These are phyloP conservation scores for Eimeria necatrix DNA, from an alignment of 169 alveolate species.

Conservation along the genomic window DNA sequence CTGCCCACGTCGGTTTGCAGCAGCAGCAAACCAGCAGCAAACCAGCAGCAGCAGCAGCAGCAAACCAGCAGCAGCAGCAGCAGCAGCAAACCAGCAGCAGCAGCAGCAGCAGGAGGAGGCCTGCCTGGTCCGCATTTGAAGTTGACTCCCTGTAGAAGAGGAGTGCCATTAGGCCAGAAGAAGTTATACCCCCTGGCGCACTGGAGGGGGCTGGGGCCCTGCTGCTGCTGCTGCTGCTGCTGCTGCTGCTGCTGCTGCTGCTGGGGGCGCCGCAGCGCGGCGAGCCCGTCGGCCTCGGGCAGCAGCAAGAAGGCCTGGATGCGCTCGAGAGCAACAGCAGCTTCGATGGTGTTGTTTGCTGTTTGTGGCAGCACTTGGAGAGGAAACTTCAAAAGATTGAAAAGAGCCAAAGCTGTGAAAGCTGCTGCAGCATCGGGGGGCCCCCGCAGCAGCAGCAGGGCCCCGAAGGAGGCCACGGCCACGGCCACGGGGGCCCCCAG, in stretches of 20 bases:
- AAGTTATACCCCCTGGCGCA: no score
- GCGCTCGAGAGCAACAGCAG: slow-evolving; percentile 44
- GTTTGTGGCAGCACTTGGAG: slow-evolving; percentile 83
- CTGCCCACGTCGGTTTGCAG: no score
- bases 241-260: neutral
- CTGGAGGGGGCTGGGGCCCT: no score
- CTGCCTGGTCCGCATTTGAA: no score
- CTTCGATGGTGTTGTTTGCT: slow-evolving; percentile 58
- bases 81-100: no score
- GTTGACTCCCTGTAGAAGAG: slow-evolving; percentile 83
- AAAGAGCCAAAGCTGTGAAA: slow-evolving; percentile 84
- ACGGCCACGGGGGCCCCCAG: slow-evolving; percentile 34
- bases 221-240: no score
- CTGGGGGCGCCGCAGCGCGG: neutral
- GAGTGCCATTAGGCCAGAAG: slow-evolving; percentile 81
- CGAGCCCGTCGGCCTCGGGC: neutral
- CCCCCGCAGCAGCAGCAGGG: neutral
- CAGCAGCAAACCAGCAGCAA: no score
- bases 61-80: no score
- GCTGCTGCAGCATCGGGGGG: slow-evolving; percentile 82
- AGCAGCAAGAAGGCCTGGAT: slow-evolving; percentile 55
- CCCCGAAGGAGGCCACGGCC: slow-evolving; percentile 17
- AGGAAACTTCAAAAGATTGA: slow-evolving; percentile 86
- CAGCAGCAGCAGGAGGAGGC: no score
- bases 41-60: no score